These are phyloP conservation scores for Psilocybe subaeruginosa DNA, from an alignment of 768 basidiomycete species.

Conservation along the genomic window DNA sequence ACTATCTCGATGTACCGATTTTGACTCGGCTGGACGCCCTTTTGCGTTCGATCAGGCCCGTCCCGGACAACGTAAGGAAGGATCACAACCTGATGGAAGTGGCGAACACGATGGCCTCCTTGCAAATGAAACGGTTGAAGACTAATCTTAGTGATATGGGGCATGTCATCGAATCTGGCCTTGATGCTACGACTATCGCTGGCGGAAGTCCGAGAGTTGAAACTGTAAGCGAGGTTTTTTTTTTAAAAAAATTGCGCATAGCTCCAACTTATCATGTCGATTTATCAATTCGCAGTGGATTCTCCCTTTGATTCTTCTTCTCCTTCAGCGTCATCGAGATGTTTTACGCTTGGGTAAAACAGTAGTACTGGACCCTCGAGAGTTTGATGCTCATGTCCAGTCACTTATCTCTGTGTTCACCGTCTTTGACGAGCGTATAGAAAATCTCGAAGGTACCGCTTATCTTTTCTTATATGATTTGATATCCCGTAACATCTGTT, in stretches of 20 bases:
- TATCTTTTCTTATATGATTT: not conserved
- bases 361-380: not conserved
- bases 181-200: slow-evolving; percentile 8
- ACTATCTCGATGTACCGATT: slow-evolving; percentile 7
- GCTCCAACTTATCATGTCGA: too few relatives aligned
- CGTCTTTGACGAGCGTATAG: slow-evolving; percentile 5
- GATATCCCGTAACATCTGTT: not conserved
- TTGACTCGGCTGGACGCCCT: slow-evolving; percentile 9
- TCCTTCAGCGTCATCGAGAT: slow-evolving; percentile 3
- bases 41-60: slow-evolving; percentile 5
- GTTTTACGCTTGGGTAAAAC: slow-evolving; percentile 1
- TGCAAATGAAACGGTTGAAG: slow-evolving; percentile 3
- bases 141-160: slow-evolving; percentile 11
- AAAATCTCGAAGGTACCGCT: slow-evolving; percentile 7
- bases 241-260: too few relatives aligned
- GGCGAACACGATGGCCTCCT: not conserved
- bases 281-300: slow-evolving; percentile 1
- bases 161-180: slow-evolving; percentile 1
- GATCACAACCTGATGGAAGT: slow-evolving; percentile 6
- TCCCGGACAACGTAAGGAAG: slow-evolving; percentile 3
- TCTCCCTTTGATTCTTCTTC: slow-evolving; percentile 4
- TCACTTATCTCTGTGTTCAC: slow-evolving; percentile 9
- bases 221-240: slow-evolving; percentile 1
- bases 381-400: not conserved
- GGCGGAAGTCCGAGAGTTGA: slow-evolving; percentile 9